Base-by-base conservation (phyloP, 805 yeast species). In the Jamesozyma spencerorum region DNA sequence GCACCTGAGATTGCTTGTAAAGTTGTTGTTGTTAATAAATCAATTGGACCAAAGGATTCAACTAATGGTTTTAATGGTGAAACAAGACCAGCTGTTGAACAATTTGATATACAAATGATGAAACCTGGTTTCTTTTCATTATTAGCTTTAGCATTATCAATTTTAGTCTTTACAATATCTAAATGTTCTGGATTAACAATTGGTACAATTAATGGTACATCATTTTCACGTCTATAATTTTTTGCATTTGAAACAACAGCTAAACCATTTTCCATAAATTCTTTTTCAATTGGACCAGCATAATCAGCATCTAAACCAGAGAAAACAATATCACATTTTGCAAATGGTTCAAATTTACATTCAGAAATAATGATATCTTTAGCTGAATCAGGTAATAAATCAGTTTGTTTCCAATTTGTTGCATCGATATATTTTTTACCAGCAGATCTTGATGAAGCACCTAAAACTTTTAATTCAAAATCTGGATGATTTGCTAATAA, bases 1-100 rank as follows among this genome's bases (percentile, higher is more conserved):
- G 95, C 98, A 53, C 98, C 98, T 3, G 97, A 88, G 49, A 92
- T 85, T 30, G 98, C 98, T 64, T 92, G 98, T 63, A 92, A 65
- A 13, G 98, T 92, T 41, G 97, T 85, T 37, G 95, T 76, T 12
- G 95, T 81, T 51, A 90, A 74, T 18, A 79, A 72, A 44, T 85
- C 88, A 45, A 92, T 75, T 34, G 97, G 97, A 37, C 97, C 98
- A 58, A 85, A 90, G 37, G 70, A 65, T 44, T 87, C 95, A 38
- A 81, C 83, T 54, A 92, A 71, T n/a, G 98, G 97, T 60, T 85
- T 86, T 60, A 92, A 71, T 37, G 97, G 97, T 12, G 96, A 96
- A 17, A 92, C 97, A 42, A 92, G 71, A 32, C 97, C 97, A 4
- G 97, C 98, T 29, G 98, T 92, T 36, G 97, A 88, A 69, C 98